These are phyloP conservation scores for Hibiscus mutabilis DNA, from an alignment of 345 rosid species.

Conservation along the genomic window DNA sequence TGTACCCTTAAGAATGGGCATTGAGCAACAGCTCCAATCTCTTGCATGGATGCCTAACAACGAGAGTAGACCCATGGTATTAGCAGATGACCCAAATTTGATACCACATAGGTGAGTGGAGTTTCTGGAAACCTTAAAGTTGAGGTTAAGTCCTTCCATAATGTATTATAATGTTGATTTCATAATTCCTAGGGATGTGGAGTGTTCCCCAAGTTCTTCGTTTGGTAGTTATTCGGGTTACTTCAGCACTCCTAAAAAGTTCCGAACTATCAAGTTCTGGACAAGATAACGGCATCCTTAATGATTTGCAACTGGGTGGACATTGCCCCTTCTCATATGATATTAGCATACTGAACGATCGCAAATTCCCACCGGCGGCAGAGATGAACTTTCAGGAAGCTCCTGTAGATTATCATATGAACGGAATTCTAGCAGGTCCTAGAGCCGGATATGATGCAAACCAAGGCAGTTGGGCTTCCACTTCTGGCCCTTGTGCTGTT, in stretches of 20 bases:
- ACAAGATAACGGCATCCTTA: constrained; percentile 54
- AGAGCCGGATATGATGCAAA: constrained; percentile 34
- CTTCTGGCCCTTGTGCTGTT: constrained; percentile 44
- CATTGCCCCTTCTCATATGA: constrained; percentile 47
- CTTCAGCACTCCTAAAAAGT: constrained; percentile 48
- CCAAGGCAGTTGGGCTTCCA: constrained; percentile 54
- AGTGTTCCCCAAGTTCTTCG: constrained; percentile 67
- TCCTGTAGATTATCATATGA: constrained; percentile 45
- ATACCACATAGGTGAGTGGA: constrained; percentile 41
- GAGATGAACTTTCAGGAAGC: constrained; percentile 45
- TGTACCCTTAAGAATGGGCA: constrained; percentile 38
- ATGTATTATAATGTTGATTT: not conserved
- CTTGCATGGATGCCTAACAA: constrained; percentile 51
- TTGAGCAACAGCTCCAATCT: constrained; percentile 59
- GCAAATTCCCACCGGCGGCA: constrained; percentile 39
- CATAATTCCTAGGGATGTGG: constrained; percentile 44
- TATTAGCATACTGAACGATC: constrained; percentile 37
- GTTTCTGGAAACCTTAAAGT: not conserved
- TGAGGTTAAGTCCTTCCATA: not conserved
- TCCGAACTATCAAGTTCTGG: constrained; percentile 59
- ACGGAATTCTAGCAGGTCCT: constrained; percentile 51
- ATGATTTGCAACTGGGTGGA: constrained; percentile 42
- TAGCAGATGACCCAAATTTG: constrained; percentile 45
- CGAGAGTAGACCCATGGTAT: constrained; percentile 33
- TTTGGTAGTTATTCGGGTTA: constrained; percentile 67